Base-by-base conservation (phyloP, 208 protist genomes). In the Lotmaria passim region DNA sequence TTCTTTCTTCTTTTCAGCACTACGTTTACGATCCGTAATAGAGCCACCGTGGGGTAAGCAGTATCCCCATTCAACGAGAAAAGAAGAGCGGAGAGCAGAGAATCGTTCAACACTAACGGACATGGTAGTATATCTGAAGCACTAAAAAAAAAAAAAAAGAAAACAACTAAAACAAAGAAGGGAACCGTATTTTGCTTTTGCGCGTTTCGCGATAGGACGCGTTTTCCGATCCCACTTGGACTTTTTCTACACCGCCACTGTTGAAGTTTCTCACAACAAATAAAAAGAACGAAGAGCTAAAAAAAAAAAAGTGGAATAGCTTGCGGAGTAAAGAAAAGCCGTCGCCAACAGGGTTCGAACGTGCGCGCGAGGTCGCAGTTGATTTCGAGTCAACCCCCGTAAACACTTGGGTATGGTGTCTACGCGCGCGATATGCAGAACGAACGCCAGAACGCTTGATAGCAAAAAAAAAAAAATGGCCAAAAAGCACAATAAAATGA, bases 341-440 rank as follows among this genome's bases (percentile, higher is more conserved):
- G 46, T 74, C 46, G 50, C 30, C 46, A 89, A 84, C 87, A 93
- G 87, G 87, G 81, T 93, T 93, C 84, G 87, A 93, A 93, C 87
- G 84, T 93, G 82, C 87, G 87, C 87, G 87, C 84, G 87, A 93
- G 87, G 86, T 93, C 87, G 84, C 87, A 93, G 84, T 89, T 93
- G 87, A 93, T 93, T 93, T 93, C 87, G 87, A 93, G 87, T 93
- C 87, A 93, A 89, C 84, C 87, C 87, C 87, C 87, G 87, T 93
- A 90, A 93, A 83, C 87, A 88, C 87, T 93, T 93, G 87, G 87
- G 87, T 93, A 91, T 85, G 76, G 78, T 85, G 79, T 82, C 85
- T 36, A 23, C 50, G 33, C 28, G 41, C 7, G 8, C 7, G 2
- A 7, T 12, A 38, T 14, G 10, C 6, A 23, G 17, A 7, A 11